These are phyloP conservation scores for Helicosporidium sp. DNA, from an alignment of 139 green algal species.

Conservation along the genomic window DNA sequence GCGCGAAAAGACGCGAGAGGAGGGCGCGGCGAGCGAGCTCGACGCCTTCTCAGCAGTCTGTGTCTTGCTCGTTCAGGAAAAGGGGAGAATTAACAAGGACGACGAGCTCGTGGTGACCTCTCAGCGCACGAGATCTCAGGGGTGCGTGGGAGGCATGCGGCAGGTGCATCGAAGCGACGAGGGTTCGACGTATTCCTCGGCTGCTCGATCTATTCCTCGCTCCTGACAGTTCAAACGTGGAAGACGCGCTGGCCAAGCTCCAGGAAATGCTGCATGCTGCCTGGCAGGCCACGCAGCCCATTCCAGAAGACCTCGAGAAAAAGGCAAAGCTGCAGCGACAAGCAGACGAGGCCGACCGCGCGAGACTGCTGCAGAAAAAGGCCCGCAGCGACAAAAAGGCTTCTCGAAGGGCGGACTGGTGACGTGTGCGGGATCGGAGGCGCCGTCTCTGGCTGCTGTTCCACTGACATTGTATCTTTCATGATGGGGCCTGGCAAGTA, in stretches of 20 bases:
- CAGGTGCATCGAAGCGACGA: background rate
- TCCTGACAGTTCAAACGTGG: constrained; percentile 38
- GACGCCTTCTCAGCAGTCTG: too few relatives aligned
- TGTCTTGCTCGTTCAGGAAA: constrained; percentile 70
- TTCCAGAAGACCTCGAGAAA: constrained; percentile 58
- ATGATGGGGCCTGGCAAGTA: too few relatives aligned
- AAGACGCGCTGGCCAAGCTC: constrained; percentile 73
- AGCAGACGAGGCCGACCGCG: too few relatives aligned
- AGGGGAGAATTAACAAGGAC: constrained; percentile 82
- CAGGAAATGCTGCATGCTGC: constrained; percentile 63
- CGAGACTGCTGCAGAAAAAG: too few relatives aligned
- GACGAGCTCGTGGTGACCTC: constrained; percentile 73
- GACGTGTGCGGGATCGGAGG: too few relatives aligned
- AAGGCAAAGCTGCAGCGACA: constrained; percentile 48
- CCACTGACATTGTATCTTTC: too few relatives aligned
- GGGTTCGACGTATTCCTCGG: background rate
- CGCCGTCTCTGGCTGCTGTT: too few relatives aligned
- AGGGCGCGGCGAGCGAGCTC: too few relatives aligned
- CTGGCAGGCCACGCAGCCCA: constrained; percentile 45
- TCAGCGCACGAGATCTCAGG: constrained; percentile 59
- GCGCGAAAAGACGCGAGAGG: too few relatives aligned
- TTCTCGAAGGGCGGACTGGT: too few relatives aligned
- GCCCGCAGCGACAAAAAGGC: too few relatives aligned
- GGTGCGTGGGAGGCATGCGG: constrained; percentile 23
- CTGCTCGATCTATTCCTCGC: background rate